Base-by-base conservation (phyloP, 192 early-diverging fungal species). In the Coemansia sp. region DNA sequence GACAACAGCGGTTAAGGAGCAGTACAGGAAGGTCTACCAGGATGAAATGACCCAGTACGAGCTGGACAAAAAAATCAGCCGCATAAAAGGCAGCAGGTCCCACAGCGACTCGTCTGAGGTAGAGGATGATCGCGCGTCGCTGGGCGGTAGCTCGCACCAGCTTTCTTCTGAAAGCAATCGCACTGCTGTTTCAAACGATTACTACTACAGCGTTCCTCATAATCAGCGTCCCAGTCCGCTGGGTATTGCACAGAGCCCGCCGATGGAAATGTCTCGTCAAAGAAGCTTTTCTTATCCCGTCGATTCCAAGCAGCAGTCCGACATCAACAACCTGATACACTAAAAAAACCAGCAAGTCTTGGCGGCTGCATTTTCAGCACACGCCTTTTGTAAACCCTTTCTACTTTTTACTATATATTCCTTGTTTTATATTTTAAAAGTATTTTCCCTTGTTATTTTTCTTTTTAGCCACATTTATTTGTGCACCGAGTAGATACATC, bases 41-140 rank as follows among this genome's bases (percentile, higher is more conserved):
- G 57, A 68, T 15, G 71, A 78, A 19, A 71, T 80, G 66, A 52
- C 46, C 15, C 59, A 79, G 21, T 82, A 82, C 59, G 73, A 76
- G 58, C 19, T 70, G 50, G 57, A 59, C 19, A 77, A 77, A 48
- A 66, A 66, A 12, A 24, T 77, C 23, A 47, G 44, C 19, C 42
- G 64, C 23, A 33, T 25, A 18, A 55, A 55, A 22, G 34, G 53
- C 18, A 55, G 10, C 47, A 24, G 47, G 4, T 10, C 3, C 22
- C 22, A 24, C 42, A 44, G 34, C 48, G 11, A 15, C 14, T 30
- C 23, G 8, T n/a, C 15, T 4, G 22, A 38, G 0, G 10, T 21
- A 1, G 53, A 55, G 7, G 41, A 44, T 13, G 25, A 53, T 1
- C 51, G 30, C 12, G 11, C 40, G 18, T 9, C 21, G 40, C 11